These are phyloP conservation scores for Entomortierella parvispora DNA, from an alignment of 192 early-diverging fungal genomes.

Conservation along the genomic window DNA sequence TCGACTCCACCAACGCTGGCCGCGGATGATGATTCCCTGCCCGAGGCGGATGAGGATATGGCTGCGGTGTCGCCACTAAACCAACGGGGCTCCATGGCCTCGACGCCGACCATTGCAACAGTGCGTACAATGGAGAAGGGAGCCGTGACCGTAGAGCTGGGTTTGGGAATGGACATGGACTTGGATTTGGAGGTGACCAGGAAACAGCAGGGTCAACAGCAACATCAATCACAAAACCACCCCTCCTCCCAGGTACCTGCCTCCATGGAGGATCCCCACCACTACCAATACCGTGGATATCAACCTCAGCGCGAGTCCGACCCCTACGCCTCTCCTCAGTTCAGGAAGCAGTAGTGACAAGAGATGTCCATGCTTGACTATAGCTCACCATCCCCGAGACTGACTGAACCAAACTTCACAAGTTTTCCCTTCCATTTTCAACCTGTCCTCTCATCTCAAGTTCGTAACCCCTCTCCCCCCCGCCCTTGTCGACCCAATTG, in stretches of 20 bases:
- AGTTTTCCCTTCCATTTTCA: no score
- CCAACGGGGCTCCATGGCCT: conserved; percentile 2
- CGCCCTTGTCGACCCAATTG: no score
- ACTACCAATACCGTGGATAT: background rate
- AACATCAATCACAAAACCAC: background rate
- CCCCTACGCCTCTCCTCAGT: background rate
- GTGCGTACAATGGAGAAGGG: background rate
- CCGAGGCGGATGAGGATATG: conserved; percentile 1
- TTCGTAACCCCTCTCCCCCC: no score
- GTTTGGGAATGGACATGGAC: conserved; percentile 9
- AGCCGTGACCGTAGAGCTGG: background rate
- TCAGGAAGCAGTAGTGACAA: background rate
- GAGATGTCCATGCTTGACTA: background rate
- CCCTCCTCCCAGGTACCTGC: no score
- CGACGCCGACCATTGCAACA: background rate
- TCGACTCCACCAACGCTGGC: conserved; percentile 20
- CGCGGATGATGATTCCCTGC: conserved; percentile 15
- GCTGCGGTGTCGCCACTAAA: conserved; percentile 3
- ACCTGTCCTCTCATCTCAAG: no score
- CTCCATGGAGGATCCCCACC: background rate
- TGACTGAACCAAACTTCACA: no score
- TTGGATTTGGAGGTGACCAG: background rate
- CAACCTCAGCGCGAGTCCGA: background rate
- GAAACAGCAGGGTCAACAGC: no score
- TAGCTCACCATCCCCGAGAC: no score